Evolutionary conservation across 2,329 filamentous ascomycete genomes (phyloP).

Genomic region (Metarhizium robertsii): DNA sequence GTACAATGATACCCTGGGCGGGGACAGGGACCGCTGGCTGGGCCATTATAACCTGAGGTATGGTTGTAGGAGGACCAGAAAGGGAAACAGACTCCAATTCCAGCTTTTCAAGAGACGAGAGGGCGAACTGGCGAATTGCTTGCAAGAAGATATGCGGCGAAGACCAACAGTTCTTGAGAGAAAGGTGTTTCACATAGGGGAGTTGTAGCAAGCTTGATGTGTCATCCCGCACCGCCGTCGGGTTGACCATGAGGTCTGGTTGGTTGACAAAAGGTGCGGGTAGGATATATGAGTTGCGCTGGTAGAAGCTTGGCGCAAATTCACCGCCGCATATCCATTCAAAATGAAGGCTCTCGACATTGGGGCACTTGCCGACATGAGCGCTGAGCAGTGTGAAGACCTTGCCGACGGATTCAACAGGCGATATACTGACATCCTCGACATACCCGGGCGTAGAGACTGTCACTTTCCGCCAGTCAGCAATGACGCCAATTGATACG

Average conservation of each 20-base stretch:
- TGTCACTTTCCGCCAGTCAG: constrained; percentile 54
- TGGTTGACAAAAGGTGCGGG: constrained; percentile 46
- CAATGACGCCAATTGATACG: constrained; percentile 51
- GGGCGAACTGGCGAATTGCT: constrained; percentile 39
- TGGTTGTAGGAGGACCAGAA: constrained; percentile 32
- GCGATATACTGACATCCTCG: constrained; percentile 37
- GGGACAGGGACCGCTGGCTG: background rate
- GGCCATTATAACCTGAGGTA: constrained; percentile 12
- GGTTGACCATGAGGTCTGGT: constrained; percentile 19
- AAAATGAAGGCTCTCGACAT: constrained; percentile 50
- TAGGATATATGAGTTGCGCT: constrained; percentile 53
- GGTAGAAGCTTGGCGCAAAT: constrained; percentile 49
- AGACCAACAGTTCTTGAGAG: constrained; percentile 61
- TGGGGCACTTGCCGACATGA: constrained; percentile 35
- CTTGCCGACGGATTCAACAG: constrained; percentile 38
- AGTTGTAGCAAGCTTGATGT: constrained; percentile 37
- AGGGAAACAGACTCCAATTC: constrained; percentile 57
- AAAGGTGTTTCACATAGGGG: constrained; percentile 47
- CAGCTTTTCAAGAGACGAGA: constrained; percentile 39
- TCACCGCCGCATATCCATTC: constrained; percentile 63
- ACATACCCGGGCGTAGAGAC: constrained; percentile 43
- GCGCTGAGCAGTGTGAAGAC: constrained; percentile 43
- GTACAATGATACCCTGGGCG: background rate
- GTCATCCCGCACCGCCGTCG: constrained; percentile 20
- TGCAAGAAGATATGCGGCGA: constrained; percentile 46